A percentile compares a stretch with the other conserved stretches of the same genome.
These are phyloP conservation scores for Metarhizium anisopliae DNA, from an alignment of 2,329 filamentous ascomycete species.

Conservation along the genomic window DNA sequence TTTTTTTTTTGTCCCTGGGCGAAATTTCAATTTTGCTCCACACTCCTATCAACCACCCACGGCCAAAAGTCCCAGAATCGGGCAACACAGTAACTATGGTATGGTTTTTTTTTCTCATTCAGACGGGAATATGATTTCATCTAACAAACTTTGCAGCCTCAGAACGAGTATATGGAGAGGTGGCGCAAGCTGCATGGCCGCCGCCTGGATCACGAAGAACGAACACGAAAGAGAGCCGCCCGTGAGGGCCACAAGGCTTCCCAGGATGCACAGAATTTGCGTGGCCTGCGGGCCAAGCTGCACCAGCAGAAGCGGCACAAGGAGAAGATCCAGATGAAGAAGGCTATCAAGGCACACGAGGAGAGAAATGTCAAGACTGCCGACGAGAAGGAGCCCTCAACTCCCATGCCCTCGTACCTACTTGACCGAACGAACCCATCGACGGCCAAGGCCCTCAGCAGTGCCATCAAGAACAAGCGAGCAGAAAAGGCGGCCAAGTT, in stretches of 20 bases:
- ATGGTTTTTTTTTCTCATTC: not conserved
- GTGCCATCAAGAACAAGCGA: conserved; percentile 92
- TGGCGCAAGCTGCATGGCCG: conserved; percentile 50
- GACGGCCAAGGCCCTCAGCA: conserved; percentile 61
- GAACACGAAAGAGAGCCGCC: conserved; percentile 74
- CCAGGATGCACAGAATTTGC: conserved; percentile 85
- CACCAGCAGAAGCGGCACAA: conserved; percentile 88
- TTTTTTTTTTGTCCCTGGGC: conserved; percentile 7
- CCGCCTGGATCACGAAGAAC: conserved; percentile 73
- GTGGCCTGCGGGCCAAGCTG: conserved; percentile 84
- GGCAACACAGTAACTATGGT: conserved; percentile 6
- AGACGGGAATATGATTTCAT: not conserved
- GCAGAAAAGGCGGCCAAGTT: conserved; percentile 92
- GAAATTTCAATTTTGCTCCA: conserved; percentile 8
- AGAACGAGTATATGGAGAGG: conserved; percentile 73
- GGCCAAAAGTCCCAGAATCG: not conserved
- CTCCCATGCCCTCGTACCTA: conserved; percentile 84
- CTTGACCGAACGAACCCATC: conserved; percentile 66
- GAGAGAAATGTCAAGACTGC: conserved; percentile 91
- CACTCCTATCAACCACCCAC: not conserved
- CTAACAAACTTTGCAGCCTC: conserved; percentile 45
- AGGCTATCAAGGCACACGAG: conserved; percentile 89
- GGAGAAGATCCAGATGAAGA: conserved; percentile 98
- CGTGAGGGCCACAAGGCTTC: conserved; percentile 84
- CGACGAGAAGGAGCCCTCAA: conserved; percentile 67